phyloP scores from a whole-genome alignment of 208 protist species.

The Vickermania ingenoplastis region DNA sequence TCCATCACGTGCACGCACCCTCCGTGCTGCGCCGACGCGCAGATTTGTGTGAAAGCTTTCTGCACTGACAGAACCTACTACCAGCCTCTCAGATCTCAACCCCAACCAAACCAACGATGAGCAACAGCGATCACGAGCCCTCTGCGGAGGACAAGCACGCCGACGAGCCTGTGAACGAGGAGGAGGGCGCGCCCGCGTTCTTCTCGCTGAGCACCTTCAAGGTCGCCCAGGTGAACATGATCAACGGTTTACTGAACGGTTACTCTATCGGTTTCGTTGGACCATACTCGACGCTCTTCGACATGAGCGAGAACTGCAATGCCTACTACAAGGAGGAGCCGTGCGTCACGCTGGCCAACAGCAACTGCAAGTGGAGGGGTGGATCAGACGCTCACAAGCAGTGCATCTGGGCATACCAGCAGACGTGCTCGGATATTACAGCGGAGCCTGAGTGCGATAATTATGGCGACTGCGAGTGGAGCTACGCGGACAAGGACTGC shows the following conservation, averaged over 20 bases:
- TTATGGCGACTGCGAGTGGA: slow-evolving; percentile 10
- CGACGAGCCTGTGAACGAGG: neutral
- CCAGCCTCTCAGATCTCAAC: neutral
- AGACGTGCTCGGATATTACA: neutral
- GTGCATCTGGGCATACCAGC: neutral
- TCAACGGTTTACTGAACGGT: slow-evolving; percentile 20
- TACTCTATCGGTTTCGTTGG: slow-evolving; percentile 28
- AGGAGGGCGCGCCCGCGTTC: neutral
- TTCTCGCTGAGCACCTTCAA: slow-evolving; percentile 14
- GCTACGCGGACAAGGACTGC: slow-evolving; percentile 4
- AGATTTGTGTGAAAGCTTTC: too few species aligned
- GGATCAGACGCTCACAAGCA: slow-evolving; percentile 5
- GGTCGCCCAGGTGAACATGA: slow-evolving; percentile 20
- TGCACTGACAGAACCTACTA: too few species aligned
- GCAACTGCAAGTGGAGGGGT: slow-evolving; percentile 3
- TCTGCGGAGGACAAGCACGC: neutral
- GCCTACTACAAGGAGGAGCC: slow-evolving; percentile 3
- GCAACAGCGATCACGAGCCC: neutral
- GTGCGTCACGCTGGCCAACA: slow-evolving; percentile 8
- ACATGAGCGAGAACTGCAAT: slow-evolving; percentile 18
- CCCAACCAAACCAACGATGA: neutral
- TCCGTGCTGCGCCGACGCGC: too few species aligned
- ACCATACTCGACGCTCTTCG: slow-evolving; percentile 21
- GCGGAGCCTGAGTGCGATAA: neutral
- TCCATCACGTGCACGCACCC: too few species aligned